Base-by-base conservation (phyloP, 306 rosid genomes). In the Vicia faba region DNA sequence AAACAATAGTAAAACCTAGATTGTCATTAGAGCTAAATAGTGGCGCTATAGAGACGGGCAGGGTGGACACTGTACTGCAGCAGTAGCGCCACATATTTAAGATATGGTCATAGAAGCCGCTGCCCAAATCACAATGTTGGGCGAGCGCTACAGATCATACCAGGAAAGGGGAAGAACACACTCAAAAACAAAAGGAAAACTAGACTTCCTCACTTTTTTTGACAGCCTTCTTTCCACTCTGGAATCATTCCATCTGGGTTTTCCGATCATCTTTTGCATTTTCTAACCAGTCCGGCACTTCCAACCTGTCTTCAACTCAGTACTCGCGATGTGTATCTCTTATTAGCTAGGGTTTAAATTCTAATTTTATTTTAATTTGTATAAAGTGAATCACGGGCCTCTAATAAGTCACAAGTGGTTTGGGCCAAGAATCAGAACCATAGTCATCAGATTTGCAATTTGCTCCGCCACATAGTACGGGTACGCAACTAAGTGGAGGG, bases 371-470 rank as follows among this genome's bases (percentile, higher is more conserved):
- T 26, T 55, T 12, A 25, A 26, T 54, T 55, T 55, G 19, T 13
- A 16, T 55, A 5, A 25, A 3, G 11, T 55, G 61, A 55, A 28
- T 3, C 10, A 28, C 28, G 61, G 61, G 61, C 61, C 61, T 12
- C 10, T 13, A 28, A 36, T 28, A 55, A 6, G 61, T 55, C 7
- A 55, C 3, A 55, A 26, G 12, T 26, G 39, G 16, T 55, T 55
- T 55, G 61, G 61, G 61, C 61, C 61, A 12, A 55, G 61, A 55
- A 26, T 26, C 11, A 12, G 26, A 48, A 50, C 56, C 12, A 33
- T 33, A 7, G 23, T 20, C 23, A 20, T 2, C 23, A 20, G 23
- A 2, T 20, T 20, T 20, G 23, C 23, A 20, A 20, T 20, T 20
- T 20, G 23, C 23, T 20, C 23, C 23, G 23, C 23, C 2, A 2